Conservation (phyloP, 1,139 yeast species). For the Candida pseudocylindracea region DNA sequence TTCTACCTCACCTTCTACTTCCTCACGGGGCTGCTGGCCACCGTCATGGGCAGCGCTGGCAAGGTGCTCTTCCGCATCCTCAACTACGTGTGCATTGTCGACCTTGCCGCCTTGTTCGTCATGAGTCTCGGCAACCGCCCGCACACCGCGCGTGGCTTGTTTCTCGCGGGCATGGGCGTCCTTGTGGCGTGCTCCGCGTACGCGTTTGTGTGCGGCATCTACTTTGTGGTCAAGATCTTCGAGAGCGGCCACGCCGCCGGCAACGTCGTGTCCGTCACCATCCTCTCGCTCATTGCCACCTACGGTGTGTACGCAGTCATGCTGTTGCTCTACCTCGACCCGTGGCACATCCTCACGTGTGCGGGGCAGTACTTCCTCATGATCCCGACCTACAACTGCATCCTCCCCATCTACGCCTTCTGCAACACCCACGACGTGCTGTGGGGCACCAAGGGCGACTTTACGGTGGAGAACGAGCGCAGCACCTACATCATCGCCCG, state of each 20-base stretch:
- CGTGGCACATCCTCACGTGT: slow-evolving; percentile 85
- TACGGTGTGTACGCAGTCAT: slow-evolving; percentile 71
- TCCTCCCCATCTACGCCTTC: slow-evolving; percentile 81
- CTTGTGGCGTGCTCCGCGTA: slow-evolving; percentile 64
- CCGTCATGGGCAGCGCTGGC: slow-evolving; percentile 43
- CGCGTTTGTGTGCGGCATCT: slow-evolving; percentile 65
- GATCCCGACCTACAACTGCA: slow-evolving; percentile 81
- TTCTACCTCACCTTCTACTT: slow-evolving; percentile 83
- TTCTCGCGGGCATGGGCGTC: slow-evolving; percentile 46
- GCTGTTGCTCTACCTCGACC: slow-evolving; percentile 68
- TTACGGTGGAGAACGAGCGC: slow-evolving; percentile 35
- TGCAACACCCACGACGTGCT: slow-evolving; percentile 93
- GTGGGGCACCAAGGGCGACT: slow-evolving; percentile 96
- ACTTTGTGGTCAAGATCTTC: slow-evolving; percentile 42
- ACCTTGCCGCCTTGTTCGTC: slow-evolving; percentile 64
- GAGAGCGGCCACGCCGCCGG: slow-evolving; percentile 11
- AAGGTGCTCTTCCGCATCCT: slow-evolving; percentile 64
- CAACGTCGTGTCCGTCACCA: slow-evolving; percentile 12
- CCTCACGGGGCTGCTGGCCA: slow-evolving; percentile 66
- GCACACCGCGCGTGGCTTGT: slow-evolving; percentile 58
- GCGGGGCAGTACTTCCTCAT: slow-evolving; percentile 68
- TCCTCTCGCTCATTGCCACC: slow-evolving; percentile 74
- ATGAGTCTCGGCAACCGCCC: slow-evolving; percentile 94
- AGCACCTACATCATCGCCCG: slow-evolving; percentile 21
- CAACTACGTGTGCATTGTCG: slow-evolving; percentile 66